Evolutionary conservation across 1,284 basidiomycete genomes (phyloP).

Genomic region (Marasmius fiardii): DNA sequence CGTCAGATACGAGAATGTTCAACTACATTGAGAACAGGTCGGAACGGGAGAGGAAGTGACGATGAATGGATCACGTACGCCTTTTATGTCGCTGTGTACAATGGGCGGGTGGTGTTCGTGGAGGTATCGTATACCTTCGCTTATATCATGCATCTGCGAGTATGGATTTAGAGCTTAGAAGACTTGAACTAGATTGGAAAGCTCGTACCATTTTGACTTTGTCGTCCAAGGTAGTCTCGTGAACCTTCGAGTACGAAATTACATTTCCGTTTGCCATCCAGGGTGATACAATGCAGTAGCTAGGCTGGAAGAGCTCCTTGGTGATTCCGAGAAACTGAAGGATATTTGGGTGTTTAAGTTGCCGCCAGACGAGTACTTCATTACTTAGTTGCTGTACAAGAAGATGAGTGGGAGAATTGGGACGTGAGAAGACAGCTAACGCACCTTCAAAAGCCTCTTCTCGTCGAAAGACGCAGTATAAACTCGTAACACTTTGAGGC

Average conservation of each 20-base stretch:
- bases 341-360: conserved; percentile 16
- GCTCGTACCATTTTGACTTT: conserved; percentile 3
- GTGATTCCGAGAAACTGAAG: conserved; percentile 15
- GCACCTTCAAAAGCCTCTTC: conserved; percentile 4
- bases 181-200: not conserved
- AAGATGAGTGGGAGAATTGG: not conserved
- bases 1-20: conserved; percentile 9
- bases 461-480: not conserved
- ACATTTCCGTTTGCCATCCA: conserved; percentile 17
- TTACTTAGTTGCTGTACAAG: conserved; percentile 6
- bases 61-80: conserved; percentile 7
- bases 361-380: conserved; percentile 16
- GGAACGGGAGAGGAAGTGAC: not conserved
- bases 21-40: conserved; percentile 1
- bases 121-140: conserved; percentile 15
- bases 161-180: not conserved
- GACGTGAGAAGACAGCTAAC: not conserved
- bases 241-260: conserved; percentile 5
- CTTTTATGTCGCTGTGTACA: conserved; percentile 18
- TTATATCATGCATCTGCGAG: conserved; percentile 10
- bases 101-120: conserved; percentile 14
- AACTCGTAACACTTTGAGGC: not conserved
- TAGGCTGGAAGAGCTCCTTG: conserved; percentile 7
- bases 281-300: conserved; percentile 15
- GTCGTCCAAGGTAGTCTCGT: not conserved